Evolutionary conservation across 805 yeast genomes (phyloP).

Genomic region (Yarrowia divulgata): DNA sequence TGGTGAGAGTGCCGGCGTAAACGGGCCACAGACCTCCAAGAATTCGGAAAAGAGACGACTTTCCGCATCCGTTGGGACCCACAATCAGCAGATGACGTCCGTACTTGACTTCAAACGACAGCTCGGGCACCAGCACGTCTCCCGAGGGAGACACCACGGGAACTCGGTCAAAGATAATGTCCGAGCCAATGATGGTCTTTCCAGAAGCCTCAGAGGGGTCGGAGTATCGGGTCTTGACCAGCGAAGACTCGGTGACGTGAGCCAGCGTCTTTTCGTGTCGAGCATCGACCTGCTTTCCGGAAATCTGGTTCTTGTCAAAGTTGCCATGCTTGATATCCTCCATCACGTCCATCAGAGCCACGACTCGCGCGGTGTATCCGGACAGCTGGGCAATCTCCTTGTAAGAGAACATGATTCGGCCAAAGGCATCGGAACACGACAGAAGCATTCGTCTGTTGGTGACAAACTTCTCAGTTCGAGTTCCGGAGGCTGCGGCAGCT

Average conservation of each 20-base stretch:
- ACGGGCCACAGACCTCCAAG: constrained; percentile 96
- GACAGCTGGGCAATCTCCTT: constrained; percentile 81
- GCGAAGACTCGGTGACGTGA: constrained; percentile 8
- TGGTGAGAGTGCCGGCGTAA: constrained; percentile 59
- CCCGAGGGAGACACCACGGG: constrained; percentile 88
- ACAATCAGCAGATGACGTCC: constrained; percentile 89
- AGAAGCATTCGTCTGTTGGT: constrained; percentile 84
- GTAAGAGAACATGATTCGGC: constrained; percentile 83
- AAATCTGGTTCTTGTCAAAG: constrained; percentile 47
- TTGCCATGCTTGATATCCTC: constrained; percentile 56
- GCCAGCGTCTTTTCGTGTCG: constrained; percentile 42
- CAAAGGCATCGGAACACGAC: constrained; percentile 87
- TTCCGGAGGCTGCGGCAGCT: constrained; percentile 42
- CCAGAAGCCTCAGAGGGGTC: constrained; percentile 42
- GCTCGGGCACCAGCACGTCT: constrained; percentile 68
- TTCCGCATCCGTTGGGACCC: constrained; percentile 97
- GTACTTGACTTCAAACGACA: constrained; percentile 73
- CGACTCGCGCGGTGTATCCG: constrained; percentile 80
- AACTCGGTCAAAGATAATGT: constrained; percentile 70
- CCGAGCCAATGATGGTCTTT: constrained; percentile 59
- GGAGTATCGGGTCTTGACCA: constrained; percentile 27
- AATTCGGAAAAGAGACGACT: constrained; percentile 87
- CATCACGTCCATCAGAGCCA: constrained; percentile 71
- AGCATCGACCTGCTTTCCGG: constrained; percentile 41
- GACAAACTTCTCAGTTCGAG: constrained; percentile 77